Percentiles rank a stretch among this genome's conserved stretches.
These are phyloP conservation scores for Gossypium arboreum DNA, from an alignment of 345 rosid species.

Conservation along the genomic window DNA sequence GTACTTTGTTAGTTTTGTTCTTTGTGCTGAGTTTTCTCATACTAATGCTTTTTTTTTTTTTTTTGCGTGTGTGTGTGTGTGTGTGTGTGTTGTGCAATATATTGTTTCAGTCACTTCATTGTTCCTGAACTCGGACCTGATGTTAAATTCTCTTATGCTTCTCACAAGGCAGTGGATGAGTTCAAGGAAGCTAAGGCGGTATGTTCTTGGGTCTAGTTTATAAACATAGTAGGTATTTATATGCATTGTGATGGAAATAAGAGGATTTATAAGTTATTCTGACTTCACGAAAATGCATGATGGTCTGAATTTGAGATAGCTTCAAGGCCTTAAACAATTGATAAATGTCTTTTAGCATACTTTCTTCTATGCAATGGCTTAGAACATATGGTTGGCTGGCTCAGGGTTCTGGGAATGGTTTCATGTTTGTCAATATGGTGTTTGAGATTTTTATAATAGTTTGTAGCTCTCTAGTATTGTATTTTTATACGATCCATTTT, in stretches of 20 bases:
- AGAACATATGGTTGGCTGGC: not conserved
- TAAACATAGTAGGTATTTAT: no score
- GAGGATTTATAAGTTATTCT: not conserved
- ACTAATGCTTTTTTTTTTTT: not conserved
- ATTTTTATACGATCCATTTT: not conserved
- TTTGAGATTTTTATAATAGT: not conserved
- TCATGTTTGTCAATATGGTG: not conserved
- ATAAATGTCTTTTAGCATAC: not conserved
- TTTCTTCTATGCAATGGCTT: not conserved
- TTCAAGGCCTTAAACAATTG: not conserved
- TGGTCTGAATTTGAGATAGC: not conserved
- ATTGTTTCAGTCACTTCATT: conserved; percentile 38
- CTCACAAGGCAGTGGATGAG: conserved; percentile 92
- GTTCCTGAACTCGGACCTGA: not conserved
- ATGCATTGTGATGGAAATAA: not conserved
- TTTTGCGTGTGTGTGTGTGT: not conserved
- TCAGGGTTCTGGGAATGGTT: not conserved
- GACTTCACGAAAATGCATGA: not conserved
- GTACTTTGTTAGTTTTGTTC: not conserved
- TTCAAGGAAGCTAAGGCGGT: conserved; percentile 97
- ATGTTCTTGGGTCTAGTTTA: conserved; percentile 20
- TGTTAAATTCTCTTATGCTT: conserved; percentile 17
- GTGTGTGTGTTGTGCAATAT: conserved; percentile 1
- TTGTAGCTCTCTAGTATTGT: not conserved
- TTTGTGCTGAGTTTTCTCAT: not conserved